phyloP scores from a whole-genome alignment of 1,284 basidiomycete species.

The Porogramme epimiltina region DNA sequence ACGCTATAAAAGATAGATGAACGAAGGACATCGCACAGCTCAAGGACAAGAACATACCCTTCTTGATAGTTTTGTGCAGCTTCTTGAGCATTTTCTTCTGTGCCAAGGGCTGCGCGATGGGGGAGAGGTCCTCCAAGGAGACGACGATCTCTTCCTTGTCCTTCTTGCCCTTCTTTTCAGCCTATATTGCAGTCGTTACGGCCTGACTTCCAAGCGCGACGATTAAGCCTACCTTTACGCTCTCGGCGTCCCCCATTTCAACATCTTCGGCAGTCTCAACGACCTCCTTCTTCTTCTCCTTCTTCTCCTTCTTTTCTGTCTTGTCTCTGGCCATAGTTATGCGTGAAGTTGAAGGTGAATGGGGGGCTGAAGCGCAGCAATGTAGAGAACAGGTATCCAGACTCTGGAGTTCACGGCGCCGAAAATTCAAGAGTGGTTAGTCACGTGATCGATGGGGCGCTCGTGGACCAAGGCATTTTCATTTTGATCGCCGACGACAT shows the following conservation, averaged over 20 bases:
- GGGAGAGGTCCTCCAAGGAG: conserved; percentile 81
- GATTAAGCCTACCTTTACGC: conserved; percentile 38
- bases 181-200: conserved; percentile 39
- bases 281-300: conserved; percentile 48
- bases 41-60: conserved; percentile 52
- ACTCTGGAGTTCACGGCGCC: too few species aligned
- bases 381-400: too few species aligned
- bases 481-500: too few species aligned
- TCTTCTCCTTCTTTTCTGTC: conserved; percentile 69
- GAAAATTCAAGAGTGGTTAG: too few species aligned
- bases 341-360: neutral
- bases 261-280: conserved; percentile 42
- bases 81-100: conserved; percentile 92
- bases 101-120: conserved; percentile 88
- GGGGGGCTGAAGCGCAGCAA: neutral
- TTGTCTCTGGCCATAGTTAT: conserved; percentile 66
- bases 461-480: too few species aligned
- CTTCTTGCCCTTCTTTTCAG: conserved; percentile 56
- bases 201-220: too few species aligned
- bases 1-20: conserved; percentile 52
- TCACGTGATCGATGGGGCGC: too few species aligned
- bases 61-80: conserved; percentile 91
- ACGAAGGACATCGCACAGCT: neutral
- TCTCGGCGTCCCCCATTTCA: conserved; percentile 52
- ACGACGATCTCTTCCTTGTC: conserved; percentile 65